A percentile compares a stretch with the other conserved stretches of the same genome.
Evolutionary conservation across 2,329 filamentous ascomycete genomes (phyloP).

Genomic region (Penicillium psychrosexuale): DNA sequence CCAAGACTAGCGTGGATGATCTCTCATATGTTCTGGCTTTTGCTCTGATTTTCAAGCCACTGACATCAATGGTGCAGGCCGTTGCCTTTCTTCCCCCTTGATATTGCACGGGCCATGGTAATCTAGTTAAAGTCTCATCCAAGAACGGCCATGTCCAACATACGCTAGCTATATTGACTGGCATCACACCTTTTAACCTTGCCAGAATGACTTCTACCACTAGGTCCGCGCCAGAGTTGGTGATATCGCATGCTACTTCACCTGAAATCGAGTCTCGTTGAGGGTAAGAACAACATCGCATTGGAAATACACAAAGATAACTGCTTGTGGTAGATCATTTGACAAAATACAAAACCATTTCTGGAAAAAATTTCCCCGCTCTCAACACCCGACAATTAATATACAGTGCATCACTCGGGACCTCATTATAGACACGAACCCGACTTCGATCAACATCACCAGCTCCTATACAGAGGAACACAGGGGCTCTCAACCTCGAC

Average conservation of each 20-base stretch:
- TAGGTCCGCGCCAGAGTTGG: background rate
- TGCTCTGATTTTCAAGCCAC: conserved; percentile 1
- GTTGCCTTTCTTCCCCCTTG: background rate
- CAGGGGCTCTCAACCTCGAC: background rate
- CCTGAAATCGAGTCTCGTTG: no score
- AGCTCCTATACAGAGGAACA: background rate
- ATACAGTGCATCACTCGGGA: background rate
- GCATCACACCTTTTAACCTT: background rate
- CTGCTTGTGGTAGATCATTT: background rate
- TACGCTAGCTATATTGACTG: background rate
- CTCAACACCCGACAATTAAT: background rate
- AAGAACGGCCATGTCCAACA: no score
- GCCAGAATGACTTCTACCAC: background rate
- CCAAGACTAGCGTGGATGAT: background rate
- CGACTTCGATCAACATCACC: background rate
- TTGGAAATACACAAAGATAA: background rate
- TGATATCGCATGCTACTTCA: background rate
- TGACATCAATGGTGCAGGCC: conserved; percentile 5
- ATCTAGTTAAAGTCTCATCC: background rate
- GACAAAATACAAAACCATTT: background rate
- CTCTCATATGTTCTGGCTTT: background rate
- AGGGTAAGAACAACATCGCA: background rate
- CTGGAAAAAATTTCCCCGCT: background rate
- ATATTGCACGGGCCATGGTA: background rate
- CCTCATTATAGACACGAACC: background rate